Evolutionary conservation across 345 rosid genomes (phyloP).

Genomic region (Moricandia moricandioides): DNA sequence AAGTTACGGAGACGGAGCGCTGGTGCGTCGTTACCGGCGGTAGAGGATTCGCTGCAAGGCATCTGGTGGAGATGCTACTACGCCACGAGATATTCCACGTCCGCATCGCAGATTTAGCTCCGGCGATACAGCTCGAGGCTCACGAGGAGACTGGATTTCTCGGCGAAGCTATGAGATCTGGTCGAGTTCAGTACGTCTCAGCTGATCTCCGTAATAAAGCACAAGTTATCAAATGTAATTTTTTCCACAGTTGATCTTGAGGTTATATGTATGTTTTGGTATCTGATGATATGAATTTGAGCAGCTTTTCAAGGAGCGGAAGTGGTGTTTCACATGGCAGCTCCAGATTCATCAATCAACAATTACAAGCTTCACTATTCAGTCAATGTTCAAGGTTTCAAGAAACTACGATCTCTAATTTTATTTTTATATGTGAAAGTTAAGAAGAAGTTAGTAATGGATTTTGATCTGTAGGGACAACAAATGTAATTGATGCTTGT

Average conservation of each 20-base stretch:
- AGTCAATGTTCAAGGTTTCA: slow-evolving; percentile 79
- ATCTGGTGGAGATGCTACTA: slow-evolving; percentile 82
- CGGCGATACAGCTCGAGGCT: slow-evolving; percentile 48
- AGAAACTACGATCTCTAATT: slow-evolving; percentile 1
- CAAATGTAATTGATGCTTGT: slow-evolving; percentile 84
- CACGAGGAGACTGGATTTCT: slow-evolving; percentile 64
- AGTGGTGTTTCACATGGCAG: slow-evolving; percentile 95
- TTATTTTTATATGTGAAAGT: background rate
- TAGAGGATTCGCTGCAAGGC: slow-evolving; percentile 87
- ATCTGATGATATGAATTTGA: slow-evolving; percentile 10
- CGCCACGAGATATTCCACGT: slow-evolving; percentile 49
- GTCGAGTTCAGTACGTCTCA: slow-evolving; percentile 55
- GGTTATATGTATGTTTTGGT: background rate
- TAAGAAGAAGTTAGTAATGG: background rate
- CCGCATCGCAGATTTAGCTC: slow-evolving; percentile 71
- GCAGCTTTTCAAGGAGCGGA: slow-evolving; percentile 73
- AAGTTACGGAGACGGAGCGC: slow-evolving; percentile 42
- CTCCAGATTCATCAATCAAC: slow-evolving; percentile 91
- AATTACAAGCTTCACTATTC: slow-evolving; percentile 73
- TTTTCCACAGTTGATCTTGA: background rate
- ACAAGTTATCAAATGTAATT: slow-evolving; percentile 54
- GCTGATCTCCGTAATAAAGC: slow-evolving; percentile 74
- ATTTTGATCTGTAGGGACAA: slow-evolving; percentile 52
- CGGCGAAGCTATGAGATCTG: slow-evolving; percentile 66
- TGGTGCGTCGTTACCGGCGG: slow-evolving; percentile 95